A percentile compares a stretch with the other conserved stretches of the same genome.
Evolutionary conservation across 2,329 filamentous ascomycete species (phyloP).

Genomic region (Aquanectria penicillioides): DNA sequence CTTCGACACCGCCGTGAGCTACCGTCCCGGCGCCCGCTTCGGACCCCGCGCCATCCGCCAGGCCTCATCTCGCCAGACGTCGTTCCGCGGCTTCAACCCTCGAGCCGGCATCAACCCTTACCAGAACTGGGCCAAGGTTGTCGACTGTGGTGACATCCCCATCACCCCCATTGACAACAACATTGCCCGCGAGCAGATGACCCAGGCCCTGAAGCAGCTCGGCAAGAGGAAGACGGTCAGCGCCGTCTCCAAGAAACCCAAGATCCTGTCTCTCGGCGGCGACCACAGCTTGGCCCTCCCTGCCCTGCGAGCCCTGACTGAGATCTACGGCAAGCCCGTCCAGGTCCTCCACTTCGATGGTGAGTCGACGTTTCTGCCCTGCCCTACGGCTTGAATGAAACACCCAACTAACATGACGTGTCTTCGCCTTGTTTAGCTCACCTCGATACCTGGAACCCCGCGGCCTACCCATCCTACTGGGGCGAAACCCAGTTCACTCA

Average conservation of each 20-base stretch:
- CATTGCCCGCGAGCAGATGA: constrained; percentile 86
- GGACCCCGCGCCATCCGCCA: constrained; percentile 88
- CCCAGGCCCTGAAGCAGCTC: constrained; percentile 79
- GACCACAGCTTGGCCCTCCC: constrained; percentile 79
- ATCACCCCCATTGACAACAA: constrained; percentile 88
- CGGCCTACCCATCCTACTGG: constrained; percentile 84
- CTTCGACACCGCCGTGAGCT: constrained; percentile 79
- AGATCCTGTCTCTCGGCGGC: constrained; percentile 76
- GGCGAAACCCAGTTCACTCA: constrained; percentile 76
- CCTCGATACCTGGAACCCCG: constrained; percentile 87
- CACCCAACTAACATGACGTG: too few species aligned
- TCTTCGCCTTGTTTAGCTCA: constrained; percentile 56
- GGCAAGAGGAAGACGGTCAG: constrained; percentile 52
- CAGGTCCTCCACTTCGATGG: constrained; percentile 79
- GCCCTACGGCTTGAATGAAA: too few species aligned
- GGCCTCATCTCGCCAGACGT: constrained; percentile 82
- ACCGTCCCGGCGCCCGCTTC: constrained; percentile 74
- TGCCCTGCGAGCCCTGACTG: constrained; percentile 72
- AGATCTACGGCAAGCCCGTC: constrained; percentile 69
- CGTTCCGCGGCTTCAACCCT: constrained; percentile 81
- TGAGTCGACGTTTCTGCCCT: too few species aligned
- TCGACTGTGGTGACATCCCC: constrained; percentile 93
- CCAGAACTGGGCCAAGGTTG: constrained; percentile 79
- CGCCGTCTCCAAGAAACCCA: constrained; percentile 53
- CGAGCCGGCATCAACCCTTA: constrained; percentile 88